Conservation (phyloP, 2,329 filamentous ascomycete species). For the Blastomyces percursus region DNA sequence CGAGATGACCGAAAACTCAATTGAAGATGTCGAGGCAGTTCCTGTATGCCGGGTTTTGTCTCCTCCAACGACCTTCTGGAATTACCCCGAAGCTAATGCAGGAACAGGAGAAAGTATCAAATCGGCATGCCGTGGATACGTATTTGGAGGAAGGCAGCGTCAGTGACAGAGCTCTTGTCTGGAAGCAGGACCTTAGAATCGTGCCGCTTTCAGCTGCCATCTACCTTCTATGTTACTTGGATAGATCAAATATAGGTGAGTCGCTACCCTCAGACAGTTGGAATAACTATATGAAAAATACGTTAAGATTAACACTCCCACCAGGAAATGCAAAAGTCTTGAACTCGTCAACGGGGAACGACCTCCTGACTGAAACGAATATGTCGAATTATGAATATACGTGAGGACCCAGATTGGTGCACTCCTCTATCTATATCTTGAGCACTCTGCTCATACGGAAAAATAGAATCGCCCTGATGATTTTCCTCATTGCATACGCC, state of each 20-base stretch:
- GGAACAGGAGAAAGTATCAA: neutral
- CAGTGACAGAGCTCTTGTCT: slow-evolving; percentile 29
- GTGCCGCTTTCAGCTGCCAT: slow-evolving; percentile 53
- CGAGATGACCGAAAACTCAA: neutral
- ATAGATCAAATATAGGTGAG: slow-evolving; percentile 55
- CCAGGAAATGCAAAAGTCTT: slow-evolving; percentile 52
- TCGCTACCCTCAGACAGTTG: neutral
- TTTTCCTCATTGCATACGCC: slow-evolving; percentile 40
- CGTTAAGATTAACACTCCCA: neutral
- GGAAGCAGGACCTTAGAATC: slow-evolving; percentile 53
- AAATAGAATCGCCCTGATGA: slow-evolving; percentile 35
- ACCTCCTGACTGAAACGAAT: slow-evolving; percentile 50
- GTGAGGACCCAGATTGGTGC: slow-evolving; percentile 18
- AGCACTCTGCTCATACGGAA: slow-evolving; percentile 7
- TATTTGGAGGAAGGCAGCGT: neutral
- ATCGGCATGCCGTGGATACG: neutral
- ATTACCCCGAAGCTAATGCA: neutral
- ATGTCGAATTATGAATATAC: slow-evolving; percentile 55
- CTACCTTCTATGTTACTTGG: slow-evolving; percentile 58
- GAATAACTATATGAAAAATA: neutral
- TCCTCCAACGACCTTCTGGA: neutral
- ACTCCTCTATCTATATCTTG: neutral
- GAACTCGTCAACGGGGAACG: slow-evolving; percentile 49
- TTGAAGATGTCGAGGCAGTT: neutral
- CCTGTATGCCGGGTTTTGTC: neutral